phyloP scores from a whole-genome alignment of 306 rosid species.

The Casuarina glauca region DNA sequence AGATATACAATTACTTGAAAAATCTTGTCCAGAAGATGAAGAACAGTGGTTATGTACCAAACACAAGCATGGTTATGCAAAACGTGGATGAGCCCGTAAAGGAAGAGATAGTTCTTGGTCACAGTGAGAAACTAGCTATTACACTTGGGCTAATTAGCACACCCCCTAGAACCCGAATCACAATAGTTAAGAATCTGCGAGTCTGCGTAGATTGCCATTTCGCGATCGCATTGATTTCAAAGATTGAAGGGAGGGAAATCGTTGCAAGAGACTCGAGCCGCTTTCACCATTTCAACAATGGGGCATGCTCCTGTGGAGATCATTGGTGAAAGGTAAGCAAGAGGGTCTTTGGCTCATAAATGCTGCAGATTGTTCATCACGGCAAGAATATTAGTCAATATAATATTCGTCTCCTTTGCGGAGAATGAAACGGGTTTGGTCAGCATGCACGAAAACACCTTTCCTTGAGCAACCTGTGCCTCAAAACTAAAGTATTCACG shows the following conservation, averaged over 20 bases:
- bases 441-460: too few relatives aligned
- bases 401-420: not conserved
- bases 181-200: slow-evolving; percentile 31
- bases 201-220: slow-evolving; percentile 29
- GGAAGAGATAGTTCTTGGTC: slow-evolving; percentile 23
- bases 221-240: slow-evolving; percentile 17
- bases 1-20: slow-evolving; percentile 17
- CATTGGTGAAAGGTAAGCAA: slow-evolving; percentile 21
- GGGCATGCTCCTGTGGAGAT: slow-evolving; percentile 29
- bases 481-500: too few relatives aligned
- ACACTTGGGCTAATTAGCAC: slow-evolving; percentile 27
- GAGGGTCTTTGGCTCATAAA: not conserved
- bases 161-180: slow-evolving; percentile 1
- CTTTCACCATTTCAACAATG: slow-evolving; percentile 36
- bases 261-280: slow-evolving; percentile 28
- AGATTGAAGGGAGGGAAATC: slow-evolving; percentile 29
- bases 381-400: not conserved
- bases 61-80: slow-evolving; percentile 34
- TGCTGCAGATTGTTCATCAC: not conserved
- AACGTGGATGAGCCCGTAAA: slow-evolving; percentile 25
- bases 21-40: slow-evolving; percentile 22
- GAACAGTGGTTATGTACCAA: slow-evolving; percentile 27
- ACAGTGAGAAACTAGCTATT: slow-evolving; percentile 32
- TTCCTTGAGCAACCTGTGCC: too few relatives aligned
- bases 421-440: not conserved